Base-by-base conservation (phyloP, 495 filamentous ascomycete genomes). In the Trichoderma virens region DNA sequence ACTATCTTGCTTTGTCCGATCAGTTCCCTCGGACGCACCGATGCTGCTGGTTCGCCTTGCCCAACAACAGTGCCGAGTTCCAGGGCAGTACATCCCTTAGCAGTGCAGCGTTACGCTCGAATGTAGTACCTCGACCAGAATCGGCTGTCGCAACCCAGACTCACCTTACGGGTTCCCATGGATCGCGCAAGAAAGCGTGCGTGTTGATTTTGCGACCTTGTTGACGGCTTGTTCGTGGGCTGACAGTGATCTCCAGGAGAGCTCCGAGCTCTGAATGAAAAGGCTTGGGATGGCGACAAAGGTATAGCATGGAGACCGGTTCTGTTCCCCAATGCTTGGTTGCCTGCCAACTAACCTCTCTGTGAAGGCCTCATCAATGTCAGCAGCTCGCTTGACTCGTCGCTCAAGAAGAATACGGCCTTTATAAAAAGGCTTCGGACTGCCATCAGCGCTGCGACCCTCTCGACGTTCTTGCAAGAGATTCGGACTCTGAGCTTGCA, bases 391-490 rank as follows among this genome's bases (percentile, higher is more conserved):
- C 88, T 99, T 66, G 95, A 99, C 74, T 96, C 95, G 20, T 93
- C 93, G 34, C 82, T 99, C 69, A 98, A 97, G 81, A 99, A 98
- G 77, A 99, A 99, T 71, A 99, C 94, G 14, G 93, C 93, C 65
- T 97, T 98, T 75, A 99, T 99, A 74, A 97, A 97, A 75, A 89
- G 95, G 62, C 82, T 98, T 38, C 90, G 94, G 39, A 97, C 94
- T 31, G 90, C 92, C 45, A 88, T 98, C 66, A 92, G 85, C 64
- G 79, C 90, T 60, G 82, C 90, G 60, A 88, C 89, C 54, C 82
- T 90, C 45, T 79, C 84, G 62, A 92, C 91, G 64, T 95, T 98
- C 75, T 75, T 97, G 45, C 87, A 95, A 72, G 94, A 99, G 70
- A 90, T 96, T 68, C 88, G 90, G 65, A 91, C 92, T 56, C 82